Percentiles rank a stretch among this genome's conserved stretches.
Conservation (phyloP, 441 rosid species). For the Jatropha podagrica region DNA sequence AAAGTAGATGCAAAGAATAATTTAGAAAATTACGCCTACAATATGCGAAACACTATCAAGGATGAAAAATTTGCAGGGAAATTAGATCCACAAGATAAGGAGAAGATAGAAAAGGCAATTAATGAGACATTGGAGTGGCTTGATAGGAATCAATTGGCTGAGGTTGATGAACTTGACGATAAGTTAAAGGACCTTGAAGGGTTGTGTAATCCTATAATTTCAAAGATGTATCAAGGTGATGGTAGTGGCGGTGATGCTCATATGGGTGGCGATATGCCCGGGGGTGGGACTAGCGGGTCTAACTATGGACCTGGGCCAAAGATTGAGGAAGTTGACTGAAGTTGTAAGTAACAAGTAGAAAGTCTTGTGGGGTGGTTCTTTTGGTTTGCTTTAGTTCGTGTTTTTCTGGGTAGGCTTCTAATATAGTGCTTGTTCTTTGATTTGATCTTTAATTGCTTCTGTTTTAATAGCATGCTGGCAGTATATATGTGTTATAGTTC, state of each 20-base stretch:
- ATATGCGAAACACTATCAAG: conserved; percentile 39
- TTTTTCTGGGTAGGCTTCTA: no score
- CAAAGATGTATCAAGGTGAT: conserved; percentile 41
- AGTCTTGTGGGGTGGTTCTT: background rate
- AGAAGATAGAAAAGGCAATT: conserved; percentile 38
- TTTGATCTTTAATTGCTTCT: no score
- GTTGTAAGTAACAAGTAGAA: background rate
- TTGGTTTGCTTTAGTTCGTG: background rate
- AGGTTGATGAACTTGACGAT: conserved; percentile 42
- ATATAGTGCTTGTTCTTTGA: background rate
- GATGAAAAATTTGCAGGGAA: conserved; percentile 36
- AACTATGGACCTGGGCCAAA: background rate
- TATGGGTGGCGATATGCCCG: conserved; percentile 28
- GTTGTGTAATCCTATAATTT: conserved; percentile 40
- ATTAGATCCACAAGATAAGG: conserved; percentile 31
- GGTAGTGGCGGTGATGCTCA: conserved; percentile 21
- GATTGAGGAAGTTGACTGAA: background rate
- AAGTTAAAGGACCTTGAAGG: conserved; percentile 42
- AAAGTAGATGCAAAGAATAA: conserved; percentile 46
- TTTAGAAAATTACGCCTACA: conserved; percentile 36
- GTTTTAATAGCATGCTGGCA: no score
- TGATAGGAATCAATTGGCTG: conserved; percentile 46
- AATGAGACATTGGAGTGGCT: conserved; percentile 39
- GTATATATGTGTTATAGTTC: no score
- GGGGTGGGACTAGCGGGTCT: conserved; percentile 26